Evolutionary conservation across 2,329 filamentous ascomycete genomes (phyloP).

Genomic region (Ceratocystis huliohia): DNA sequence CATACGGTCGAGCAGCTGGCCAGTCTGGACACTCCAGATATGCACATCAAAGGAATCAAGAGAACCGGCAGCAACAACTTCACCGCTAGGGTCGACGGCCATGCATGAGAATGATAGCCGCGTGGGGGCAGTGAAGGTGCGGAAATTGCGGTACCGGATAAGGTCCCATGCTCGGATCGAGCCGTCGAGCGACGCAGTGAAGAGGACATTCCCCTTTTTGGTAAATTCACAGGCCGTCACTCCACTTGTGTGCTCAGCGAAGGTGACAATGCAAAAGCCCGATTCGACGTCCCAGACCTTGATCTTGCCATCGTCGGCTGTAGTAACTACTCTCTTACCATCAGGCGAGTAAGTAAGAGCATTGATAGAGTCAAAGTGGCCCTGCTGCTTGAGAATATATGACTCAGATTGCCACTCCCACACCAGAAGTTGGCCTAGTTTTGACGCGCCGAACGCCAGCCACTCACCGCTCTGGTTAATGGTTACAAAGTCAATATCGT

Average conservation of each 20-base stretch:
- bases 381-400: slow-evolving; percentile 96
- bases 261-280: slow-evolving; percentile 95
- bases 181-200: slow-evolving; percentile 88
- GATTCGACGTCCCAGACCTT: slow-evolving; percentile 97
- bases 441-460: slow-evolving; percentile 92
- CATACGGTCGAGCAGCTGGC: slow-evolving; percentile 80
- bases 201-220: slow-evolving; percentile 87
- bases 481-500: slow-evolving; percentile 86
- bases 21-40: slow-evolving; percentile 96
- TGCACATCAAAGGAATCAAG: slow-evolving; percentile 95
- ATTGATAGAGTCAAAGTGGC: slow-evolving; percentile 94
- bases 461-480: slow-evolving; percentile 93
- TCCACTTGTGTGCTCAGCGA: slow-evolving; percentile 89
- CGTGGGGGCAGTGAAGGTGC: slow-evolving; percentile 89
- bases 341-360: slow-evolving; percentile 85
- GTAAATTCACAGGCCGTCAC: slow-evolving; percentile 93
- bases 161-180: slow-evolving; percentile 94
- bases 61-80: slow-evolving; percentile 89
- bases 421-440: slow-evolving; percentile 86
- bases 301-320: slow-evolving; percentile 92
- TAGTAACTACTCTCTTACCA: slow-evolving; percentile 82
- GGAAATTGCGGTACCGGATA: slow-evolving; percentile 89
- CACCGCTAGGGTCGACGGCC: slow-evolving; percentile 92
- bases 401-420: slow-evolving; percentile 99
- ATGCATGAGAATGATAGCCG: slow-evolving; percentile 85